phyloP scores from a whole-genome alignment of 2,329 filamentous ascomycete genomes.

The Aspergillus costaricaensis region DNA sequence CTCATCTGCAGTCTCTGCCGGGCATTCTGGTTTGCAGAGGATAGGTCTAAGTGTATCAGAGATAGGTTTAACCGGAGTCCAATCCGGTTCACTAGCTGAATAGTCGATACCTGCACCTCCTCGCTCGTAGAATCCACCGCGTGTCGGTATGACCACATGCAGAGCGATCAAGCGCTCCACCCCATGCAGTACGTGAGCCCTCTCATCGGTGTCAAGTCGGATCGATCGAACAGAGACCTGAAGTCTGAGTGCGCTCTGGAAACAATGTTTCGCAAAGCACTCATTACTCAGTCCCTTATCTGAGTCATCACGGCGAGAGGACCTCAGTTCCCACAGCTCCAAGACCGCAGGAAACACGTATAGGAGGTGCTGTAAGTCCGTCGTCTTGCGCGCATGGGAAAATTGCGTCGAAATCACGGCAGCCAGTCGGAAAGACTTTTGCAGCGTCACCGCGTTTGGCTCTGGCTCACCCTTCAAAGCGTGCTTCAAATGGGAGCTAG shows the following conservation, averaged over 20 bases:
- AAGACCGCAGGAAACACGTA: conserved; percentile 37
- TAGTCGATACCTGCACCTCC: conserved; percentile 38
- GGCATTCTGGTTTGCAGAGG: conserved; percentile 31
- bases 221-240: conserved; percentile 30
- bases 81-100: conserved; percentile 36
- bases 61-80: conserved; percentile 38
- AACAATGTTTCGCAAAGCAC: conserved; percentile 37
- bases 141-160: conserved; percentile 45
- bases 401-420: conserved; percentile 35
- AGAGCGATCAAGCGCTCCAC: conserved; percentile 43
- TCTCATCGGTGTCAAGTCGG: conserved; percentile 35
- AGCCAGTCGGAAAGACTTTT: conserved; percentile 37
- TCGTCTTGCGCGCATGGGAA: conserved; percentile 29
- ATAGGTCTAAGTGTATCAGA: conserved; percentile 40
- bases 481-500: conserved; percentile 44
- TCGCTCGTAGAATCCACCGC: conserved; percentile 39
- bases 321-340: conserved; percentile 43
- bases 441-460: conserved; percentile 37
- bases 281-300: conserved; percentile 40
- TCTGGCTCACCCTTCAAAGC: conserved; percentile 41
- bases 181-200: conserved; percentile 32
- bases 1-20: conserved; percentile 7
- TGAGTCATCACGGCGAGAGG: conserved; percentile 34
- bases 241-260: conserved; percentile 38
- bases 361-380: conserved; percentile 38